Evolutionary conservation across 768 basidiomycete species (phyloP).

Genomic region (Hygrocybe coccinea): DNA sequence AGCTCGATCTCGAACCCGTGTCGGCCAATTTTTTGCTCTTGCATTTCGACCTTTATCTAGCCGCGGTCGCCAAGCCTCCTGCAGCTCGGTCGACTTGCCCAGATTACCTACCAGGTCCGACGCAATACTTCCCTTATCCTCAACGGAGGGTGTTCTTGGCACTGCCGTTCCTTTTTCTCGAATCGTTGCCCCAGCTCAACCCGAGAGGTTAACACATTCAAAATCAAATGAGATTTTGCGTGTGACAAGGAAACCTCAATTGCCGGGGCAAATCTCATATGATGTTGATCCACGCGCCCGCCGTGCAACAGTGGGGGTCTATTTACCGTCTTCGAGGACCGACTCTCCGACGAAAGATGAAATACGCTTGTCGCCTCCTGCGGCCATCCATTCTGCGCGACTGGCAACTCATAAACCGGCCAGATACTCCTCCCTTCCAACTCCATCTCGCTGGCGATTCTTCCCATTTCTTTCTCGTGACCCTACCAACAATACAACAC

Average conservation of each 20-base stretch:
- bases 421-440: constrained; percentile 1
- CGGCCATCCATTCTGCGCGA: not conserved
- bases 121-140: constrained; percentile 19
- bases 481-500: constrained; percentile 17
- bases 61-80: constrained; percentile 36
- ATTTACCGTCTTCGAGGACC: not conserved
- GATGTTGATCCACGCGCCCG: not conserved
- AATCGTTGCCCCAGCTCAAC: constrained; percentile 11
- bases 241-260: constrained; percentile 11
- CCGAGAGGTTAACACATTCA: constrained; percentile 12
- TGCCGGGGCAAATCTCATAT: not conserved
- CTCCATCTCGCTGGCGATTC: constrained; percentile 39
- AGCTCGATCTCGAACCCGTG: constrained; percentile 39
- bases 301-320: not conserved
- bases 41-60: constrained; percentile 46
- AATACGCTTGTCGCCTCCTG: not conserved
- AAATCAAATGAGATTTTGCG: constrained; percentile 28
- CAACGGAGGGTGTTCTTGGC: constrained; percentile 13
- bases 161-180: constrained; percentile 20
- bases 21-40: constrained; percentile 51
- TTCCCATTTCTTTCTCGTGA: constrained; percentile 38
- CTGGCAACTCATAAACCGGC: not conserved
- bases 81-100: constrained; percentile 19
- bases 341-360: not conserved
- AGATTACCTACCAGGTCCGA: not conserved